Evolutionary conservation across 768 basidiomycete genomes (phyloP).

Genomic region (Serendipita sp.): DNA sequence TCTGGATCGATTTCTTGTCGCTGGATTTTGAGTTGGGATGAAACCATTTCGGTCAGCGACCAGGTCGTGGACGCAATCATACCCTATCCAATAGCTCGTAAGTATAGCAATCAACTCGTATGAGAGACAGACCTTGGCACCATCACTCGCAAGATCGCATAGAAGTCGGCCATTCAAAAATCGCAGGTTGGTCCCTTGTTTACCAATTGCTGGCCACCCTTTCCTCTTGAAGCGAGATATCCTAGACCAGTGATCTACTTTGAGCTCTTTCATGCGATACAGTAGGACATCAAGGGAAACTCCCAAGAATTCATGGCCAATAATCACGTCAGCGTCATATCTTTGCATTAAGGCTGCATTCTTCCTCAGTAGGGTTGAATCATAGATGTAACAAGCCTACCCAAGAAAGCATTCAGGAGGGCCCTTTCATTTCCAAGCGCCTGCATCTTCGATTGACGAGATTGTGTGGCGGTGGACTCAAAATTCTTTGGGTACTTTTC

Average conservation of each 20-base stretch:
- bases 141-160: slow-evolving; percentile 88
- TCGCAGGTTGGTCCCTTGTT: slow-evolving; percentile 67
- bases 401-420: slow-evolving; percentile 66
- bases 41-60: slow-evolving; percentile 96
- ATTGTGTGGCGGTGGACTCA: slow-evolving; percentile 49
- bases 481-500: slow-evolving; percentile 77
- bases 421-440: slow-evolving; percentile 68
- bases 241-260: slow-evolving; percentile 87
- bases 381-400: slow-evolving; percentile 57
- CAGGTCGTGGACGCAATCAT: slow-evolving; percentile 98
- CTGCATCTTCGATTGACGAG: slow-evolving; percentile 35
- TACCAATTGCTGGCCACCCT: slow-evolving; percentile 68
- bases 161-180: slow-evolving; percentile 75
- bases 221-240: slow-evolving; percentile 77
- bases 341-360: slow-evolving; percentile 53
- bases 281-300: slow-evolving; percentile 81
- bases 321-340: slow-evolving; percentile 84
- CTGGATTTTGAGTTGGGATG: slow-evolving; percentile 68
- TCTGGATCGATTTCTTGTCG: slow-evolving; percentile 93
- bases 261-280: slow-evolving; percentile 78
- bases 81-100: slow-evolving; percentile 33
- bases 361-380: slow-evolving; percentile 68
- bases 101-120: not conserved
- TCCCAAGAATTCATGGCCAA: slow-evolving; percentile 89
- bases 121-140: slow-evolving; percentile 53